Evolutionary conservation across 2,329 filamentous ascomycete genomes (phyloP).

Genomic region (Lachnellula occidentalis): DNA sequence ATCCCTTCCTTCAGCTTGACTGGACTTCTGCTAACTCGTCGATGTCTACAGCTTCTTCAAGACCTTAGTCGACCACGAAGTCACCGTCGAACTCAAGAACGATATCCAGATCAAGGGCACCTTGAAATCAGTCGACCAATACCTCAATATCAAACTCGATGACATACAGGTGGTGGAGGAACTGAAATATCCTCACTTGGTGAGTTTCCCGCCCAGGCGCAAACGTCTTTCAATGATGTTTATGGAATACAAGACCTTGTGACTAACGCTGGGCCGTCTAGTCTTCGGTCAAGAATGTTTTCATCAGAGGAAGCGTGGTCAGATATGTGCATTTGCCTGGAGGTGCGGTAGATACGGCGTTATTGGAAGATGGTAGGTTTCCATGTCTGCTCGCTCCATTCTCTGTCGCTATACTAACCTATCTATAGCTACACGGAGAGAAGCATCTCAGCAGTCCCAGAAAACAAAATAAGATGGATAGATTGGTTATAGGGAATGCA

Average conservation of each 20-base stretch:
- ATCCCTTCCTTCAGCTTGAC: background rate
- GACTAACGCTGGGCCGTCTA: slow-evolving; percentile 26
- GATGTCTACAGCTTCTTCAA: slow-evolving; percentile 80
- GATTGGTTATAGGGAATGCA: background rate
- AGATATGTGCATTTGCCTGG: slow-evolving; percentile 68
- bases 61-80: slow-evolving; percentile 93
- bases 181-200: slow-evolving; percentile 89
- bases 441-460: slow-evolving; percentile 44
- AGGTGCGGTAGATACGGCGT: slow-evolving; percentile 60
- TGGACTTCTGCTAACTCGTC: background rate
- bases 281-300: slow-evolving; percentile 72
- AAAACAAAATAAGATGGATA: slow-evolving; percentile 38
- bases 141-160: slow-evolving; percentile 98
- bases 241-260: background rate
- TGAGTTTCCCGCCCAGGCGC: slow-evolving; percentile 35
- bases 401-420: slow-evolving; percentile 9
- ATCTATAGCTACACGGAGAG: slow-evolving; percentile 30
- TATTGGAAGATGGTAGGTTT: slow-evolving; percentile 62
- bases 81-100: slow-evolving; percentile 98
- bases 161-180: slow-evolving; percentile 91
- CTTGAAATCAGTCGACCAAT: slow-evolving; percentile 96
- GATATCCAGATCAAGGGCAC: slow-evolving; percentile 95
- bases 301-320: slow-evolving; percentile 69
- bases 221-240: background rate
- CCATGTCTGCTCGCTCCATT: background rate